Percentiles rank a stretch among this genome's conserved stretches.
Evolutionary conservation across 1,284 basidiomycete genomes (phyloP).

Genomic region (Agaricales sp.): DNA sequence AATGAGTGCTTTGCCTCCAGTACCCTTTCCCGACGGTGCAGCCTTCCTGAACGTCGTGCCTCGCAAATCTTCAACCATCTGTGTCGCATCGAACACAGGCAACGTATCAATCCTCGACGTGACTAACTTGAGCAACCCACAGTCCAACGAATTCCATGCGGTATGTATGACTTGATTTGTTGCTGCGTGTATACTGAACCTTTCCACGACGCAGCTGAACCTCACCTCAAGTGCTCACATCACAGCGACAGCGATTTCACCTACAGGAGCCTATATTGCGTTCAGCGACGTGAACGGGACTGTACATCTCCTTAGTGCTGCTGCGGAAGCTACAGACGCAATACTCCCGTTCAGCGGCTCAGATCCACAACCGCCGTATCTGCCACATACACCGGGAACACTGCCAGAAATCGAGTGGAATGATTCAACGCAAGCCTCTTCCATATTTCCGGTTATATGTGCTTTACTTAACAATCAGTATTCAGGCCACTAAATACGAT

Average conservation of each 20-base stretch:
- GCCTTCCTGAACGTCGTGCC: conserved; percentile 83
- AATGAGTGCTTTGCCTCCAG: conserved; percentile 70
- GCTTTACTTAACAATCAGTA: conserved; percentile 4
- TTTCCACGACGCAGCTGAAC: conserved; percentile 40
- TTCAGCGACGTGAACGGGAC: conserved; percentile 87
- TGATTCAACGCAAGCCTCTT: conserved; percentile 56
- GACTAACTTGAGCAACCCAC: conserved; percentile 42
- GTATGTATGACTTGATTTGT: conserved; percentile 22
- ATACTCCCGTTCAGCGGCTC: conserved; percentile 79
- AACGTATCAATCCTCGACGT: conserved; percentile 88
- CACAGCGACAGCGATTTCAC: conserved; percentile 76
- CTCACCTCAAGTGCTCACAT: conserved; percentile 53
- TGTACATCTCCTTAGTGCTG: conserved; percentile 78
- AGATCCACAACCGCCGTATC: conserved; percentile 74
- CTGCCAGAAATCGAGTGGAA: conserved; percentile 74
- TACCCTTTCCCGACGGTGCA: conserved; percentile 84
- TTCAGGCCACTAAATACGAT: conserved; percentile 78
- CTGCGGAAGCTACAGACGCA: conserved; percentile 45
- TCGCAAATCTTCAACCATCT: conserved; percentile 67
- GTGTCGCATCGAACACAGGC: conserved; percentile 78
- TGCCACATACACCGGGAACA: conserved; percentile 70
- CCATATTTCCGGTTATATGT: background rate
- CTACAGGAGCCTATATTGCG: conserved; percentile 83
- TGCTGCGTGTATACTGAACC: conserved; percentile 4
- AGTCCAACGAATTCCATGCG: conserved; percentile 69